Conservation (phyloP, 2,329 filamentous ascomycete species). For the Periglandula ipomoeae region DNA sequence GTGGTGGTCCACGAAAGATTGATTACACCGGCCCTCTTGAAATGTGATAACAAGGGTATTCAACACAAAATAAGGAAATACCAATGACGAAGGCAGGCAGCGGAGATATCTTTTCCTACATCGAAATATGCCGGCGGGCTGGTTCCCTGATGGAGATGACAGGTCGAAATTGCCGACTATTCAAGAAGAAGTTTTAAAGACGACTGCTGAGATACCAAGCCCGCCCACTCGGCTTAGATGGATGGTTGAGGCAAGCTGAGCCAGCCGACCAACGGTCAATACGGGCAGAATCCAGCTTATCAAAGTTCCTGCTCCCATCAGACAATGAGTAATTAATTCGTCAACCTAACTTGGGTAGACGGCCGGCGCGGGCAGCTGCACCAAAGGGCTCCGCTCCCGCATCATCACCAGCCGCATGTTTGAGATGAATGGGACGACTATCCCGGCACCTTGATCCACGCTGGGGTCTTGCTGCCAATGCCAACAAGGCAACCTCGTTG, state of each 20-base stretch:
- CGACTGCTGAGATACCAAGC: neutral
- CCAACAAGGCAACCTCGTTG: neutral
- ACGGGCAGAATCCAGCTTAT: neutral
- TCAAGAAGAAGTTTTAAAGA: neutral
- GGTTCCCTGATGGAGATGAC: too few relatives aligned
- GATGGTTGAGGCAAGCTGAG: neutral
- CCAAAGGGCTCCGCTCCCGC: neutral
- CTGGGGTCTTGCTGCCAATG: constrained; percentile 14
- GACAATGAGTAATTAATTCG: neutral
- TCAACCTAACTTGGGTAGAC: neutral
- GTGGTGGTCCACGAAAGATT: neutral
- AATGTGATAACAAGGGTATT: too few relatives aligned
- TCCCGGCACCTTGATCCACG: constrained; percentile 10
- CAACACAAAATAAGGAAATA: too few relatives aligned
- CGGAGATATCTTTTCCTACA: too few relatives aligned
- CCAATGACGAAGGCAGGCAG: too few relatives aligned
- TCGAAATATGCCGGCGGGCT: too few relatives aligned
- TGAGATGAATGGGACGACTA: constrained; percentile 41
- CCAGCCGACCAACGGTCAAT: neutral
- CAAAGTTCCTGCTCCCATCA: neutral
- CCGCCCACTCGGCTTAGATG: constrained; percentile 1
- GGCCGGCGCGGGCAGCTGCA: neutral
- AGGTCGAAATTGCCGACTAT: neutral
- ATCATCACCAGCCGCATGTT: constrained; percentile 26
- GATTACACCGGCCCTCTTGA: neutral